A percentile compares a stretch with the other conserved stretches of the same genome.
Conservation (phyloP, 2,329 filamentous ascomycete genomes). For the Colletotrichum sp. region DNA sequence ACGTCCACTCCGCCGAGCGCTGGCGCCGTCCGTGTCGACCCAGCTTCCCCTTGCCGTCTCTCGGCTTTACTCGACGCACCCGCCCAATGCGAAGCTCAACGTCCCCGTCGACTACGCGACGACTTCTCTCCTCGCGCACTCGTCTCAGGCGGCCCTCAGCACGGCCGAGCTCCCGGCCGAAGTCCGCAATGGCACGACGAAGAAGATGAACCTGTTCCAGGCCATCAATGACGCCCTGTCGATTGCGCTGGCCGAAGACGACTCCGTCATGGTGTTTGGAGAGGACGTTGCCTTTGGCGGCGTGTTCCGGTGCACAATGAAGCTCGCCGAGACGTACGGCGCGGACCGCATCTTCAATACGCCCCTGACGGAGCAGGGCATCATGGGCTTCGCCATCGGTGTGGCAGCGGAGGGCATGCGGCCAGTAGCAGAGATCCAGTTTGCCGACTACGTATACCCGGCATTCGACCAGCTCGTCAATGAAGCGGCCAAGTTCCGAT, state of each 20-base stretch:
- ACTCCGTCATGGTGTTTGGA: slow-evolving; percentile 88
- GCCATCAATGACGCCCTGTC: slow-evolving; percentile 90
- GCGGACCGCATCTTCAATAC: slow-evolving; percentile 94
- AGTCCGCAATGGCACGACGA: slow-evolving; percentile 72
- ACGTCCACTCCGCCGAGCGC: slow-evolving; percentile 16
- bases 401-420: slow-evolving; percentile 90
- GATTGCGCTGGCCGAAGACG: slow-evolving; percentile 81
- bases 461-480: slow-evolving; percentile 96
- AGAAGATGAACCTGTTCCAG: slow-evolving; percentile 92
- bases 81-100: slow-evolving; percentile 74
- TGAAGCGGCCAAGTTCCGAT: slow-evolving; percentile 88
- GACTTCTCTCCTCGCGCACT: slow-evolving; percentile 82
- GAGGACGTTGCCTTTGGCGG: slow-evolving; percentile 98
- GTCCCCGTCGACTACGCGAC: slow-evolving; percentile 85
- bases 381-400: slow-evolving; percentile 92
- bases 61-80: slow-evolving; percentile 59
- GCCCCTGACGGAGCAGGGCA: slow-evolving; percentile 90
- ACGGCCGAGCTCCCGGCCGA: slow-evolving; percentile 74
- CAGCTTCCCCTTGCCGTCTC: slow-evolving; percentile 12
- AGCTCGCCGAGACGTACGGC: slow-evolving; percentile 86
- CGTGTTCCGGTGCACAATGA: slow-evolving; percentile 94
- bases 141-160: slow-evolving; percentile 71
- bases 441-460: slow-evolving; percentile 92
- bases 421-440: slow-evolving; percentile 93
- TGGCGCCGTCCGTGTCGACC: slow-evolving; percentile 8